Base-by-base conservation (phyloP, 768 basidiomycete genomes). In the Kondoa subrosea region DNA sequence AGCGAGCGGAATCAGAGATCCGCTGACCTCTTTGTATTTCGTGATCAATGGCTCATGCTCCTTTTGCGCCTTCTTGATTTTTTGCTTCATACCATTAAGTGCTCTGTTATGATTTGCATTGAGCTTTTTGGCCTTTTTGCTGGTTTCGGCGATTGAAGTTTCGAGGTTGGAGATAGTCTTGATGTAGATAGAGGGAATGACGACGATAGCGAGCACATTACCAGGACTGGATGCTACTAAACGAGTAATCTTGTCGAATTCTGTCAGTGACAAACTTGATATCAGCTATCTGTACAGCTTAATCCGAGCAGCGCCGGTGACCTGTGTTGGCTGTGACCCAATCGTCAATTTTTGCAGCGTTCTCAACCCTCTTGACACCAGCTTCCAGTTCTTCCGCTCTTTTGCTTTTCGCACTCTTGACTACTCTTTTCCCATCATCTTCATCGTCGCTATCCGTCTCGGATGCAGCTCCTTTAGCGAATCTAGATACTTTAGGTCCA, bases 81-180 rank as follows among this genome's bases (percentile, higher is more conserved):
- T 95, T 79, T 97, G 93, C 79, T 92, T 96, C 85, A 96, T 87
- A n/a, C 88, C 87, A 65, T 90, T 96, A 71, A 97, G 82, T 1
- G 91, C 90, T 74, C 89, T 91, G 56, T 91, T 88, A 74, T 92
- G 92, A 70, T 83, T 86, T 1, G 90, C n/a, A 72, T 91, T 93
- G 86, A 92, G 89, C 80, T 95, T 96, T 79, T 96, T 95, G 79
- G 88, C 88, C 12, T 89, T 85, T 69, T 87, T 86, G 77, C 92
- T 78, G 3, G 89, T 84, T 29, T 78, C 79, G 72, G 84, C 86
- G 72, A 95, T 78, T 12, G 88, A 84, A 27, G 80, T 77, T 72
- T 97, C 95, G 40, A 97, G 83, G 72, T 80, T 83, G 67, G 80
- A 77, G 60, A 89, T 82, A 33, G 84, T 86, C 75, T 83, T 86